Evolutionary conservation across 2,329 filamentous ascomycete species (phyloP).

Genomic region (Aspergillus pseudoviridinutans): DNA sequence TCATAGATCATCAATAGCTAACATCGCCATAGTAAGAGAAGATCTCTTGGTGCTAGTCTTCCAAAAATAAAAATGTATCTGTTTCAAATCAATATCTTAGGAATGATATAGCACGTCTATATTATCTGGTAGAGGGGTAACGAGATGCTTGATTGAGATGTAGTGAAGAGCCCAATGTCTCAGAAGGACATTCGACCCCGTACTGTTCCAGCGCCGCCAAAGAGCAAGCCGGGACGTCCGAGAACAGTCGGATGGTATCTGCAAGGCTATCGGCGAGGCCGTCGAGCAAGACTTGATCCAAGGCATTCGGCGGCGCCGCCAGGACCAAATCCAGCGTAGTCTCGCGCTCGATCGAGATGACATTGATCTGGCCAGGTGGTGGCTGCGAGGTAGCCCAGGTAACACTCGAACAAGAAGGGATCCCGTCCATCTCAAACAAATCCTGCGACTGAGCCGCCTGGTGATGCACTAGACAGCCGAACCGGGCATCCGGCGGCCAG

Average conservation of each 20-base stretch:
- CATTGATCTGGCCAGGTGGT: not conserved
- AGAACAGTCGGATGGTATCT: not conserved
- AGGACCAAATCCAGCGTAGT: not conserved
- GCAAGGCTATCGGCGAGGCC: not conserved
- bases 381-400: not conserved
- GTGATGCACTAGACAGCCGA: constrained; percentile 9
- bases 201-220: not conserved
- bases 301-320: not conserved
- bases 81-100: too few relatives aligned
- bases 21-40: too few relatives aligned
- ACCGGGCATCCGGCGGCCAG: not conserved
- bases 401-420: too few relatives aligned
- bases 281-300: not conserved
- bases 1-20: too few relatives aligned
- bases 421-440: not conserved
- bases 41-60: too few relatives aligned
- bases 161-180: too few relatives aligned
- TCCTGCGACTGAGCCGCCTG: not conserved
- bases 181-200: too few relatives aligned
- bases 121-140: too few relatives aligned
- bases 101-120: too few relatives aligned
- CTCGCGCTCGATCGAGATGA: constrained; percentile 2
- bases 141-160: too few relatives aligned
- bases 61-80: too few relatives aligned
- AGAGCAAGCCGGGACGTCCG: not conserved